Evolutionary conservation across 768 basidiomycete species (phyloP).

Genomic region (Terana coerulea): DNA sequence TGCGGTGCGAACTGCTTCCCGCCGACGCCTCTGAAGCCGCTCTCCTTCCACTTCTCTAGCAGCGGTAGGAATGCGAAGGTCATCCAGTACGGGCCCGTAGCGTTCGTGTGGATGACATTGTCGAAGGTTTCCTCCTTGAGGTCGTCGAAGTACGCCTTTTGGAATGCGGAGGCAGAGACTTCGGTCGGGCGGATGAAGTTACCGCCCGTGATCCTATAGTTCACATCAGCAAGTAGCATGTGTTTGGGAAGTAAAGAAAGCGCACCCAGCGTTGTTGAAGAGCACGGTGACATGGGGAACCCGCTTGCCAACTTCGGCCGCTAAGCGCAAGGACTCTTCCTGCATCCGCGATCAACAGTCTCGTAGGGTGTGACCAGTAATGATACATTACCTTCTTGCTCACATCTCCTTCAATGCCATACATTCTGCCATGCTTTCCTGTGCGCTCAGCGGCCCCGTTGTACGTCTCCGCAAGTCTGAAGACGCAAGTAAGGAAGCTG

Average conservation of each 20-base stretch:
- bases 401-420: slow-evolving; percentile 39
- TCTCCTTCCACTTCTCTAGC: slow-evolving; percentile 41
- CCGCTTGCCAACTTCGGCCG: slow-evolving; percentile 33
- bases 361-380: no score
- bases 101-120: slow-evolving; percentile 34
- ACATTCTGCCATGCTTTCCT: slow-evolving; percentile 31
- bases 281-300: slow-evolving; percentile 40
- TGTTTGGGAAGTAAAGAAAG: background rate
- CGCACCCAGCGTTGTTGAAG: slow-evolving; percentile 45
- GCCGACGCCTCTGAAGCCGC: slow-evolving; percentile 19
- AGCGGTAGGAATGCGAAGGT: slow-evolving; percentile 52
- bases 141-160: slow-evolving; percentile 36
- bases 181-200: slow-evolving; percentile 23
- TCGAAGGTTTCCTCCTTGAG: slow-evolving; percentile 36
- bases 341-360: no score
- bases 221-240: no score
- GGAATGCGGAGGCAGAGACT: slow-evolving; percentile 34
- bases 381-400: slow-evolving; percentile 30
- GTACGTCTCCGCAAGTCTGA: slow-evolving; percentile 32
- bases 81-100: slow-evolving; percentile 48
- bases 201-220: slow-evolving; percentile 26
- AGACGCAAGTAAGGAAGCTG: background rate
- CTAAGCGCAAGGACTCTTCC: slow-evolving; percentile 41
- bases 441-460: slow-evolving; percentile 32
- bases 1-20: slow-evolving; percentile 39